Evolutionary conservation across 176 grass and related monocot species (phyloP).

Genomic region (Triticum dicoccoides): DNA sequence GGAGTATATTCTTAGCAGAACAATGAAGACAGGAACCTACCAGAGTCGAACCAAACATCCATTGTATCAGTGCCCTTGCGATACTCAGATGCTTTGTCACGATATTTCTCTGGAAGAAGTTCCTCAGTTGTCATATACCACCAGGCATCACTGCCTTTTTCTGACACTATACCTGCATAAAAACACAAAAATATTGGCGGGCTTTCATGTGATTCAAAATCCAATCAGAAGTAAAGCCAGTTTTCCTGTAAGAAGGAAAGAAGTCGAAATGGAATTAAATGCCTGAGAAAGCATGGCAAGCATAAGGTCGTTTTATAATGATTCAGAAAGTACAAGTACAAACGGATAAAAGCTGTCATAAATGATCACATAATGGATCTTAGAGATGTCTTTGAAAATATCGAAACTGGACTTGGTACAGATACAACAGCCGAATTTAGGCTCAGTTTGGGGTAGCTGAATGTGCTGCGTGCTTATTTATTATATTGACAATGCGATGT

Average conservation of each 20-base stretch:
- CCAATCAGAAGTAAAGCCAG: not conserved
- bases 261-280: too few species aligned
- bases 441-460: too few species aligned
- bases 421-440: not conserved
- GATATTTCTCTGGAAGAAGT: slow-evolving; percentile 88
- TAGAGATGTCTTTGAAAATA: not conserved
- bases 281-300: not conserved
- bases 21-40: slow-evolving; percentile 44
- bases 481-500: too few species aligned
- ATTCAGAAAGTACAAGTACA: not conserved
- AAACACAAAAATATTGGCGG: not conserved
- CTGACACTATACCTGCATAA: slow-evolving; percentile 72
- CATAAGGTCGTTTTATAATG: not conserved
- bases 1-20: not conserved
- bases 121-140: slow-evolving; percentile 93
- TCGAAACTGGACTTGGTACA: not conserved
- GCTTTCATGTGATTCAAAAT: slow-evolving; percentile 11
- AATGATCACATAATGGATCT: not conserved
- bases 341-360: not conserved
- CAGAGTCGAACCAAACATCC: slow-evolving; percentile 99
- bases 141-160: slow-evolving; percentile 92
- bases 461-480: too few species aligned
- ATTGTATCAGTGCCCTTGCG: slow-evolving; percentile 98
- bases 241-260: slow-evolving; percentile 12
- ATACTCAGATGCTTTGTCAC: slow-evolving; percentile 69